These are phyloP conservation scores for Paramecium biaurelia DNA, from an alignment of 73 alveolate species.

Conservation along the genomic window DNA sequence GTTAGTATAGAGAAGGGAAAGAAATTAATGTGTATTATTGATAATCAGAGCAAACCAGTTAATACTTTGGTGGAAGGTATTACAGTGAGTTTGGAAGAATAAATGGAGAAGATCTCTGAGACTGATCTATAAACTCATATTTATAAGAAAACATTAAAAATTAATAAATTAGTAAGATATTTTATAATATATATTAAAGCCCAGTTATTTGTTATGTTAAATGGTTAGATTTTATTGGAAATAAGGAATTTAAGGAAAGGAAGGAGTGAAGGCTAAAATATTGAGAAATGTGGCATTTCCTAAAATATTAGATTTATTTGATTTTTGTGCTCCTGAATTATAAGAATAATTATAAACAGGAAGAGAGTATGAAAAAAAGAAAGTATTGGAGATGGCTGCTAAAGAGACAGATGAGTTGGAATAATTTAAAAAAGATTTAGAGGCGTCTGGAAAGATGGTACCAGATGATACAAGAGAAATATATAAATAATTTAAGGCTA, in stretches of 20 bases:
- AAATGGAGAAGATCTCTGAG: conserved; percentile 86
- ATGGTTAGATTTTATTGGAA: conserved; percentile 97
- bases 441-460: conserved; percentile 66
- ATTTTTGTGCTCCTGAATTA: conserved; percentile 92
- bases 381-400: conserved; percentile 66
- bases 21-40: conserved; percentile 91
- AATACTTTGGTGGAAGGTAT: conserved; percentile 94
- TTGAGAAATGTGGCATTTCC: conserved; percentile 95
- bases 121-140: conserved; percentile 75
- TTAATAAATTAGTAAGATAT: conserved; percentile 74
- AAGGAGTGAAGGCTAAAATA: conserved; percentile 95
- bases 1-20: conserved; percentile 71
- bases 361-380: conserved; percentile 89
- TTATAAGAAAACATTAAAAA: conserved; percentile 82
- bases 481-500: conserved; percentile 66
- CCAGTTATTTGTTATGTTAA: conserved; percentile 86
- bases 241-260: conserved; percentile 84
- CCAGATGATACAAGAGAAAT: conserved; percentile 78
- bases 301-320: conserved; percentile 90
- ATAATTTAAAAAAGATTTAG: conserved; percentile 68
- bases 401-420: conserved; percentile 70
- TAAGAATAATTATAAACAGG: conserved; percentile 88
- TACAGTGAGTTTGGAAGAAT: conserved; percentile 83
- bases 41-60: conserved; percentile 80
- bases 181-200: conserved; percentile 57